Base-by-base conservation (phyloP, 345 rosid species). In the Gossypium arboreum region DNA sequence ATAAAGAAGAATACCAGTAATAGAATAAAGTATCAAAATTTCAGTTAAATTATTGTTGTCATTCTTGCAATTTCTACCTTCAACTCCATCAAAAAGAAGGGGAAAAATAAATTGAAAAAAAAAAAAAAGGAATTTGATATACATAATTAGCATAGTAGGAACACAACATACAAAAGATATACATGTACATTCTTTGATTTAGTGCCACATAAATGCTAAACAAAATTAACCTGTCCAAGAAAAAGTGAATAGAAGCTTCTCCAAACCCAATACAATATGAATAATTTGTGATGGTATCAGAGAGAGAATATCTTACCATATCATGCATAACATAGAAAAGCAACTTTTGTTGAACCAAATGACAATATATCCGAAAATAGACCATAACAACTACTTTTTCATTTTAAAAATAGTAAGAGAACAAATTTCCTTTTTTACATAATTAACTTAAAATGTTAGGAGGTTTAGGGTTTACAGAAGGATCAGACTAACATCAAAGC, bases 31-130 rank as follows among this genome's bases (percentile, higher is more conserved):
- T 60, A 27, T 62, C 17, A 45, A 58, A 55, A 34, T 18, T 73
- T 43, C 17, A 9, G 51, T 29, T 54, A 54, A 47, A 73, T 73
- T 73, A 73, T 59, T 68, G 34, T 70, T 60, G 3, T 13, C 64
- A 2, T 60, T 27, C 41, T 13, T 60, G n/a, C 64, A 12, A 25
- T 27, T 60, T 60, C 43, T 60, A 27, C n/a, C 11, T 51, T 68
- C 59, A 68, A 68, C 43, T 48, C 12, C 58, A 15, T 68, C 1
- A 68, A 15, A 34, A 68, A 7, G 18, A 15, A 0, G 41, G 11
- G 20, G 57, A 24, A 24, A 15, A 24, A 24, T 25, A 68, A 67
- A 48, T 24, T 18, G 25, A 12, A 63, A 48, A 18, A 45, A 44
- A 45, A 47, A 10, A 45, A 12, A 66, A 66, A 12, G n/a, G 10